Conservation (phyloP, 768 basidiomycete species). For the Trametes elegans region DNA sequence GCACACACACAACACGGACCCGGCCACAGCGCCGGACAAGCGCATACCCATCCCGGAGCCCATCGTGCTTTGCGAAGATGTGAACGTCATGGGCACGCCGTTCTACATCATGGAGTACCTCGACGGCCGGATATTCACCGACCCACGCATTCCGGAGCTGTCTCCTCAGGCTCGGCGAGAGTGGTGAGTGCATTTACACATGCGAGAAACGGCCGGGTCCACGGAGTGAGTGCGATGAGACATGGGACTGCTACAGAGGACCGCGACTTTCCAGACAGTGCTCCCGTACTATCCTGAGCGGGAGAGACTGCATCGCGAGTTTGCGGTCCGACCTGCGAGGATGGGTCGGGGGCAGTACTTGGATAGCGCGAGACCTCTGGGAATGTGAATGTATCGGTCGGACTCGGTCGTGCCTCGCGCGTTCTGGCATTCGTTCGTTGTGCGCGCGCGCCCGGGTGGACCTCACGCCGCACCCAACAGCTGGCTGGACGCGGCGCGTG, state of each 20-base stretch:
- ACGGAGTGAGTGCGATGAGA: too few relatives aligned
- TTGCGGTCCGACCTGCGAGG: neutral
- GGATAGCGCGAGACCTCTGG: too few relatives aligned
- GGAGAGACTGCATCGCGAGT: neutral
- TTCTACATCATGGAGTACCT: constrained; percentile 98
- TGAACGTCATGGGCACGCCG: constrained; percentile 75
- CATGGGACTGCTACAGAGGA: too few relatives aligned
- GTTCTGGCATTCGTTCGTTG: too few relatives aligned
- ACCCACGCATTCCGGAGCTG: constrained; percentile 72
- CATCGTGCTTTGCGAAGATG: constrained; percentile 80
- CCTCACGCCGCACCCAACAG: too few relatives aligned
- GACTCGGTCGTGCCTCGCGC: neutral
- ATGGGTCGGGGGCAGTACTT: too few relatives aligned
- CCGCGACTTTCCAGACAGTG: too few relatives aligned
- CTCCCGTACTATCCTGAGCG: too few relatives aligned
- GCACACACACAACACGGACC: constrained; percentile 63
- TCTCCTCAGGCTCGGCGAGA: constrained; percentile 58
- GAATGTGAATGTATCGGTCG: too few relatives aligned
- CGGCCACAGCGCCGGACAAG: constrained; percentile 45
- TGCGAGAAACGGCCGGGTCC: too few relatives aligned
- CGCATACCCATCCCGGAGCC: constrained; percentile 85
- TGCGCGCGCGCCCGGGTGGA: too few relatives aligned
- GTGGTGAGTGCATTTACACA: constrained; percentile 53
- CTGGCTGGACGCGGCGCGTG: constrained; percentile 74
- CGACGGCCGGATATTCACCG: constrained; percentile 91